Evolutionary conservation across 768 basidiomycete species (phyloP).

Genomic region (Agrocybe chaxingu): DNA sequence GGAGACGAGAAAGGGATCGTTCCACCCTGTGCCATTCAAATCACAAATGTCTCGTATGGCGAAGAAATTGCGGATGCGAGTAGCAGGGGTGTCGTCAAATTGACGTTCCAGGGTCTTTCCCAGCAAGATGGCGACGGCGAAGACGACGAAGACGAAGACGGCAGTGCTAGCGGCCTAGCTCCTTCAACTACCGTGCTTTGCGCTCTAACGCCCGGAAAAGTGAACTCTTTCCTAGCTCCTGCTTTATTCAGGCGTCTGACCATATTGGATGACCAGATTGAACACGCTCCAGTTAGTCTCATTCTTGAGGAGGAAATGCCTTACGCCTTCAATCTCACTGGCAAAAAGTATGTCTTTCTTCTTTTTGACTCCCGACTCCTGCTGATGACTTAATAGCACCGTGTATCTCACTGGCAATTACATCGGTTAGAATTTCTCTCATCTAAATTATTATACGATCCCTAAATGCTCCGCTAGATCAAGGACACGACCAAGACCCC

Average conservation of each 20-base stretch:
- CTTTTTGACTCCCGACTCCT: conserved; percentile 3
- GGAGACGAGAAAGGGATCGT: conserved; percentile 54
- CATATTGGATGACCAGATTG: conserved; percentile 47
- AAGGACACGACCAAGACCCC: conserved; percentile 47
- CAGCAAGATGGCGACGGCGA: conserved; percentile 39
- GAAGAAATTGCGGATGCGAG: conserved; percentile 62
- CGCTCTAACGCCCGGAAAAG: conserved; percentile 81
- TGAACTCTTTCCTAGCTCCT: conserved; percentile 24
- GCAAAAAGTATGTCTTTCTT: conserved; percentile 64
- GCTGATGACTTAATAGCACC: conserved; percentile 36
- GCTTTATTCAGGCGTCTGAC: not conserved
- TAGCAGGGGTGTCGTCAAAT: conserved; percentile 65
- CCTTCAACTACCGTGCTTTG: conserved; percentile 60
- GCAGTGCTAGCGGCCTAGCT: conserved; percentile 26
- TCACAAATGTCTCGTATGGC: conserved; percentile 82
- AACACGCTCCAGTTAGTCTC: conserved; percentile 71
- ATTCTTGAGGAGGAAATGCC: conserved; percentile 65
- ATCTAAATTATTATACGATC: not conserved
- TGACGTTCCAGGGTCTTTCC: conserved; percentile 46
- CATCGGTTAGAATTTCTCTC: conserved; percentile 48
- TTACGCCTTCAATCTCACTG: conserved; percentile 67
- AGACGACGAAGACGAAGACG: conserved; percentile 41
- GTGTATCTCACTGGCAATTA: conserved; percentile 85
- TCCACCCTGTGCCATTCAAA: conserved; percentile 65
- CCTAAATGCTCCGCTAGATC: conserved; percentile 38